Percentiles rank a stretch among this genome's conserved stretches.
phyloP scores from a whole-genome alignment of 495 filamentous ascomycete genomes.

The Tuber melanosporum region DNA sequence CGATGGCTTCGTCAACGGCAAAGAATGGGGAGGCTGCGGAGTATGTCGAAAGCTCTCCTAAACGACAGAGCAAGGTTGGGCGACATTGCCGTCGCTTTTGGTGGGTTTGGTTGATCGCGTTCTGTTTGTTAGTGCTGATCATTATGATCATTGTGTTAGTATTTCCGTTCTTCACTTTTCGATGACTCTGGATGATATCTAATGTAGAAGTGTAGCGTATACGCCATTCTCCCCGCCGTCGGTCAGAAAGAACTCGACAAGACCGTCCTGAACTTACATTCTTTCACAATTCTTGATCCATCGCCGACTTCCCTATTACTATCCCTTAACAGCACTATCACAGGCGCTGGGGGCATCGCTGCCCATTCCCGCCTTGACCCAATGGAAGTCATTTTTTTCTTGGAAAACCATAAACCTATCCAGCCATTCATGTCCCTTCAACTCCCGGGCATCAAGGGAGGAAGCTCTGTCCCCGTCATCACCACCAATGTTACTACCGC shows the following conservation, averaged over 20 bases:
- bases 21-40: constrained; percentile 12
- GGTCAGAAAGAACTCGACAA: constrained; percentile 36
- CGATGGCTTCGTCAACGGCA: constrained; percentile 15
- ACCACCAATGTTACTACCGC: constrained; percentile 14
- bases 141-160: constrained; percentile 34
- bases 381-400: constrained; percentile 30
- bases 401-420: constrained; percentile 12
- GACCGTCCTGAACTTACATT: constrained; percentile 31
- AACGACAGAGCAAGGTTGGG: constrained; percentile 10
- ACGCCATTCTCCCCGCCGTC: constrained; percentile 35
- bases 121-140: constrained; percentile 31
- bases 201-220: constrained; percentile 23
- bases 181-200: background rate
- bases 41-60: constrained; percentile 12
- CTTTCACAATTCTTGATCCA: constrained; percentile 32
- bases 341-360: constrained; percentile 32
- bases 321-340: constrained; percentile 33
- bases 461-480: constrained; percentile 28
- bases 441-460: constrained; percentile 22
- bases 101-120: constrained; percentile 32
- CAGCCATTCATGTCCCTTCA: constrained; percentile 28
- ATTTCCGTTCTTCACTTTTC: background rate
- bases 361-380: constrained; percentile 25
- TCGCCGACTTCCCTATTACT: constrained; percentile 25
- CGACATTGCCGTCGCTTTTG: constrained; percentile 29